Base-by-base conservation (phyloP, 345 rosid species). In the Camelina sativa region DNA sequence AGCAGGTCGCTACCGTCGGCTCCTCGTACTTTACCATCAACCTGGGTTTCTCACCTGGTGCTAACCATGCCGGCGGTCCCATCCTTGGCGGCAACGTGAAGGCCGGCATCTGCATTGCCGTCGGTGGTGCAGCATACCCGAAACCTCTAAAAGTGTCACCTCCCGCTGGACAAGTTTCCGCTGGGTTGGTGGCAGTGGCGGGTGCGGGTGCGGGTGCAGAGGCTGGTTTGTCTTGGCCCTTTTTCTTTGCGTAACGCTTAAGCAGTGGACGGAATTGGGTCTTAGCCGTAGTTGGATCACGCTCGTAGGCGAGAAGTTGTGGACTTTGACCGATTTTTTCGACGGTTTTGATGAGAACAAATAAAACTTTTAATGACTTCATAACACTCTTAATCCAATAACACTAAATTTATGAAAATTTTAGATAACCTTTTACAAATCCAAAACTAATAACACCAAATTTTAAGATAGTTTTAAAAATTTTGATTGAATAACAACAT, bases 281-380 rank as follows among this genome's bases (percentile, higher is more conserved):
- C 51, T 62, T 69, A n/a, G 70, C 79, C 19, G 44, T 53, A 3
- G 64, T 22, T 61, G 79, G 74, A 58, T 76, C 74, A 20, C 44
- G 53, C 64, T 76, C 79, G 28, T 76, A 76, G 28, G 58, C 79
- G 64, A 69, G 34, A 11, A 76, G 63, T 44, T 61, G 54, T 0
- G 79, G 69, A 13, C 16, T 76, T 56, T 62, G 62, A 6, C 79
- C 69, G 12, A 6, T 43, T 52, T 44, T 6, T 43, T 17, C 11
- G 34, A 75, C 4, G 37, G 78, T 22, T 38, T 53, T 43, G 64
- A 76, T 54, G 35, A 76, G 63, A 11, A 20, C 1, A 20, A 1
- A 20, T 20, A 20, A 20, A 20, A 20, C 1, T 1, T 20, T 20
- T 20, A 20, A 20, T 20, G 22, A 20, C 2, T 20, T 20, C 1